Percentiles rank a stretch among this genome's conserved stretches.
phyloP scores from a whole-genome alignment of 768 basidiomycete genomes.

The Boletus tomentosulus region DNA sequence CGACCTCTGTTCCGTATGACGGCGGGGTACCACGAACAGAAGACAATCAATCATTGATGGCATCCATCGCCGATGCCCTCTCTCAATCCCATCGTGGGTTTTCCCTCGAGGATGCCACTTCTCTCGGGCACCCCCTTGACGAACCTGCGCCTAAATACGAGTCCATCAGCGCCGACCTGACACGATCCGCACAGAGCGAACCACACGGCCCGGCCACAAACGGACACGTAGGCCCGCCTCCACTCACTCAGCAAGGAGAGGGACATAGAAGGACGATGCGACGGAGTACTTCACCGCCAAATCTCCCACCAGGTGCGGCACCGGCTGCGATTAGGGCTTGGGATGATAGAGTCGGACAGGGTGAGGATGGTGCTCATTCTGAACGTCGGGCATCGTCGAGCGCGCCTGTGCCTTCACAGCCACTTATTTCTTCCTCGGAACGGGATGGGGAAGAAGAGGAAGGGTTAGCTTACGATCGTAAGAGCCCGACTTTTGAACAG shows the following conservation, averaged over 20 bases:
- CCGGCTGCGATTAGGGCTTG: slow-evolving; percentile 35
- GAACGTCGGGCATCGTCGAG: slow-evolving; percentile 30
- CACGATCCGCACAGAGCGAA: slow-evolving; percentile 11
- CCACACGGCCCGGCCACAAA: slow-evolving; percentile 16
- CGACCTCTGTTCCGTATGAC: slow-evolving; percentile 8
- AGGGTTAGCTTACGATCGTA: slow-evolving; percentile 25
- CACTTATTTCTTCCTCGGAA: slow-evolving; percentile 31
- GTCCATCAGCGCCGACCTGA: slow-evolving; percentile 8
- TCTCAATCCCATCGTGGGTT: slow-evolving; percentile 23
- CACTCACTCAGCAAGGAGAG: slow-evolving; percentile 11
- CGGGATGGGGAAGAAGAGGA: slow-evolving; percentile 28
- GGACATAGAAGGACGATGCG: slow-evolving; percentile 22
- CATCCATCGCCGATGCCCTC: slow-evolving; percentile 38
- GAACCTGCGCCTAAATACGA: slow-evolving; percentile 40
- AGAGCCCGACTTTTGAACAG: slow-evolving; percentile 6
- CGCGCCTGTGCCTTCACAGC: slow-evolving; percentile 32
- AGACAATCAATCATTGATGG: slow-evolving; percentile 34
- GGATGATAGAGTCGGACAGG: slow-evolving; percentile 33
- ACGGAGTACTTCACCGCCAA: slow-evolving; percentile 35
- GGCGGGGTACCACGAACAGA: slow-evolving; percentile 8
- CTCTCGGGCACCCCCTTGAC: slow-evolving; percentile 20
- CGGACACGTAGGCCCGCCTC: slow-evolving; percentile 9
- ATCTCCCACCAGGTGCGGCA: slow-evolving; percentile 42
- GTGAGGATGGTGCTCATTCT: slow-evolving; percentile 30
- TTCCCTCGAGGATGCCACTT: slow-evolving; percentile 23